Percentiles rank a stretch among this genome's conserved stretches.
phyloP scores from a whole-genome alignment of 1,139 yeast species.

The Debaryomyces coudertii region DNA sequence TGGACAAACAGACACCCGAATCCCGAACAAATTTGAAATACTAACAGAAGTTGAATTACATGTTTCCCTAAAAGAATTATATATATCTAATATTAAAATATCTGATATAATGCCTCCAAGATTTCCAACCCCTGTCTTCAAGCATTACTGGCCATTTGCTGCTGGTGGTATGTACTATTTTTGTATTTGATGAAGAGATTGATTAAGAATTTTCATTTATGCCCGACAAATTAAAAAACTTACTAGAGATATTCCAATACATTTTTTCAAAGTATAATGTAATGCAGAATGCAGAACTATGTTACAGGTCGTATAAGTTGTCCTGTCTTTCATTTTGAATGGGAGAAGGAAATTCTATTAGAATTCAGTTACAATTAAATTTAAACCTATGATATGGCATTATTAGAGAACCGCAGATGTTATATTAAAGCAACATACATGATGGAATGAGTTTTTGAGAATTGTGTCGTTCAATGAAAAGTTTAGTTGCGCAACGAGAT shows the following conservation, averaged over 20 bases:
- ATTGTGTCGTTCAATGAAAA: no score
- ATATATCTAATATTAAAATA: slow-evolving; percentile 1
- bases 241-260: not conserved
- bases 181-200: not conserved
- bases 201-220: slow-evolving; percentile 2
- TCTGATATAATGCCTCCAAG: slow-evolving; percentile 18
- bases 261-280: not conserved
- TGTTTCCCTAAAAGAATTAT: not conserved
- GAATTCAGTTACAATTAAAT: no score
- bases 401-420: no score
- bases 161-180: slow-evolving; percentile 50
- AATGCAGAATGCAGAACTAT: not conserved
- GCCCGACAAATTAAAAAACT: not conserved
- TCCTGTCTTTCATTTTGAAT: not conserved
- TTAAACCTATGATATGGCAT: no score
- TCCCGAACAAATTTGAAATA: slow-evolving; percentile 14
- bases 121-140: slow-evolving; percentile 52
- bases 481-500: no score
- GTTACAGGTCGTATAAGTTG: not conserved
- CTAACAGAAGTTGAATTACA: not conserved
- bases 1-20: slow-evolving; percentile 16
- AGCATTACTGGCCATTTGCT: slow-evolving; percentile 53
- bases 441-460: no score
- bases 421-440: no score
- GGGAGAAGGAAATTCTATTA: no score